Conservation (phyloP, 2,329 filamentous ascomycete genomes). For the Escovopsis sp. region DNA sequence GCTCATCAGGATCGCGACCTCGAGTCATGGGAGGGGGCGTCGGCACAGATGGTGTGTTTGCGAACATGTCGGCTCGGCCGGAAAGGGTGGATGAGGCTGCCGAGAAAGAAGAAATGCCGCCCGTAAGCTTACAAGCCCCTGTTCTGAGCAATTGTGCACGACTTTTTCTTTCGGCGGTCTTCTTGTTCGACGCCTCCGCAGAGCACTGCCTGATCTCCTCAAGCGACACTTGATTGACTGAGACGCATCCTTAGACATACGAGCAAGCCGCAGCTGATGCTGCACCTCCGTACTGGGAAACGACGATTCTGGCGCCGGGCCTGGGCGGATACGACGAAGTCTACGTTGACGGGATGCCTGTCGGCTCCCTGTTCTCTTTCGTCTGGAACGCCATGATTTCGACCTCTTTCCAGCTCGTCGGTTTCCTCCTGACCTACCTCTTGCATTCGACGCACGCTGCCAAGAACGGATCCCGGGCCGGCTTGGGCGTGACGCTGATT, state of each 20-base stretch:
- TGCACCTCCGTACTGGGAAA: constrained; percentile 97
- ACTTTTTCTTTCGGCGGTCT: too few relatives aligned
- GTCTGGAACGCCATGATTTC: constrained; percentile 93
- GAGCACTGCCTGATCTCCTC: too few relatives aligned
- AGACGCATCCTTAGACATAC: constrained; percentile 56
- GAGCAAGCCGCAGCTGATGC: constrained; percentile 95
- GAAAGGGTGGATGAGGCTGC: constrained; percentile 52
- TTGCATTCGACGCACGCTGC: constrained; percentile 95
- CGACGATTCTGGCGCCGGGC: constrained; percentile 87
- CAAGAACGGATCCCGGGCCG: constrained; percentile 91
- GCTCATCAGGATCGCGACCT: constrained; percentile 24
- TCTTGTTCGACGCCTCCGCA: too few relatives aligned
- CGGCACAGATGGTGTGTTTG: constrained; percentile 90
- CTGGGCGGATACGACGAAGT: constrained; percentile 85
- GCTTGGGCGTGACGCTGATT: constrained; percentile 85
- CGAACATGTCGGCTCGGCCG: constrained; percentile 83
- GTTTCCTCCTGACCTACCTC: constrained; percentile 94
- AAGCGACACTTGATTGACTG: constrained; percentile 17
- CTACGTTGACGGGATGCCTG: constrained; percentile 90
- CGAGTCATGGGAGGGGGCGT: constrained; percentile 53
- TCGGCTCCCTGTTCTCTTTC: constrained; percentile 74
- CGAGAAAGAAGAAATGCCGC: constrained; percentile 76
- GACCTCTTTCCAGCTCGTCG: constrained; percentile 92
- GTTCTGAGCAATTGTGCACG: too few relatives aligned
- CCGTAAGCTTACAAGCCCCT: constrained; percentile 42